Conservation (phyloP, 83 land plant genomes). For the Diphasiastrum complanatum region DNA sequence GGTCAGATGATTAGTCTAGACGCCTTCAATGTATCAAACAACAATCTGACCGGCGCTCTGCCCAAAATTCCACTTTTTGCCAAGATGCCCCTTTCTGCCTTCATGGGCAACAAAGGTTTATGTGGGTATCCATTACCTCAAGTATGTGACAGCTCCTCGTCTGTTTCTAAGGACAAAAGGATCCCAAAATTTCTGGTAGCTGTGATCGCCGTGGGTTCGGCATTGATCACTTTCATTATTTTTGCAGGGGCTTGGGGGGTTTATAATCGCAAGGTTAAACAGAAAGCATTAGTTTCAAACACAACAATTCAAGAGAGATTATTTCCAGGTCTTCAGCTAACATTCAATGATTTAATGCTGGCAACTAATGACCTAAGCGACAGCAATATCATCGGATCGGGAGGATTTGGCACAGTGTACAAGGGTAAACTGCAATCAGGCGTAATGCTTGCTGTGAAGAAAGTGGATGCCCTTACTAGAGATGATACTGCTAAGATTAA, state of each 20-base stretch:
- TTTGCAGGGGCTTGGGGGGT: too few relatives aligned
- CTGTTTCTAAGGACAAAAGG: too few relatives aligned
- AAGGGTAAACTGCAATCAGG: slow-evolving; percentile 32
- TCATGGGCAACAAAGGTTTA: background rate
- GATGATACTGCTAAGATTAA: too few relatives aligned
- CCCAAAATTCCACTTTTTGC: background rate
- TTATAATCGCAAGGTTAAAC: too few relatives aligned
- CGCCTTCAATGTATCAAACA: background rate
- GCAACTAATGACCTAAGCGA: slow-evolving; percentile 42
- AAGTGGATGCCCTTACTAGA: slow-evolving; percentile 29
- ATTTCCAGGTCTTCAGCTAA: background rate
- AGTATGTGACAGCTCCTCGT: background rate
- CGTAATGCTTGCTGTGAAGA: slow-evolving; percentile 40
- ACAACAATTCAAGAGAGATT: too few relatives aligned
- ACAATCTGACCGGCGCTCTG: too few relatives aligned
- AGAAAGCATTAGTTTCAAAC: too few relatives aligned
- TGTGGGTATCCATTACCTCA: background rate
- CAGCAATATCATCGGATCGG: slow-evolving; percentile 44
- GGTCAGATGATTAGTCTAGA: background rate
- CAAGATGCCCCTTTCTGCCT: background rate
- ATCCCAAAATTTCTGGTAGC: too few relatives aligned
- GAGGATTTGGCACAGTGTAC: slow-evolving; percentile 45
- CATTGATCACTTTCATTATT: too few relatives aligned
- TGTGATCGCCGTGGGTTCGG: too few relatives aligned
- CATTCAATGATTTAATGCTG: slow-evolving; percentile 25